Percentiles rank a stretch among this genome's conserved stretches.
phyloP scores from a whole-genome alignment of 2,329 filamentous ascomycete species.

The Penicillium sp. region DNA sequence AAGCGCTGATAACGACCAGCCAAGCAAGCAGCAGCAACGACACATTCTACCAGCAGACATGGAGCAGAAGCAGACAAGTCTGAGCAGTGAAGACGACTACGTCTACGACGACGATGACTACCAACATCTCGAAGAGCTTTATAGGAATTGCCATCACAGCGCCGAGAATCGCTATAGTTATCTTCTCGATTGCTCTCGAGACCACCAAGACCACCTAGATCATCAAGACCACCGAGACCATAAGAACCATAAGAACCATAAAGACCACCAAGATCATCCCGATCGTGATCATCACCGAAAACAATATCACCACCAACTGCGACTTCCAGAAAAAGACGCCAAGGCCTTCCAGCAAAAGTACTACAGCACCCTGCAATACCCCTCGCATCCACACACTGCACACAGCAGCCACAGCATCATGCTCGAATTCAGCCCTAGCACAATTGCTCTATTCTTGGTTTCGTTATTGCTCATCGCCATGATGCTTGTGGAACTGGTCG shows the following conservation, averaged over 20 bases:
- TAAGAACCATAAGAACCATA: too few relatives aligned
- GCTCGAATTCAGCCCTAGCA: not conserved
- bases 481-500: slow-evolving; percentile 10
- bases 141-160: slow-evolving; percentile 13
- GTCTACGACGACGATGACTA: not conserved
- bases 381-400: not conserved
- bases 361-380: not conserved
- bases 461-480: slow-evolving; percentile 7
- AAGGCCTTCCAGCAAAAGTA: not conserved
- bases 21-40: not conserved
- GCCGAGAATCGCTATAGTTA: slow-evolving; percentile 9
- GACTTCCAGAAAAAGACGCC: not conserved
- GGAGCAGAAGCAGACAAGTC: not conserved
- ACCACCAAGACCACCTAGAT: not conserved
- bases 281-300: not conserved
- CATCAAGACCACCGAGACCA: too few relatives aligned
- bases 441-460: slow-evolving; percentile 4
- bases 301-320: not conserved
- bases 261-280: too few relatives aligned
- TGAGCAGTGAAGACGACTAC: not conserved
- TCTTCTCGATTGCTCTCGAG: slow-evolving; percentile 7
- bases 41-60: not conserved
- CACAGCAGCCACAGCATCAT: not conserved
- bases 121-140: slow-evolving; percentile 9
- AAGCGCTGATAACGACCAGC: not conserved